Percentiles rank a stretch among this genome's conserved stretches.
phyloP scores from a whole-genome alignment of 2,329 filamentous ascomycete species.

The Ramichloridium luteum region DNA sequence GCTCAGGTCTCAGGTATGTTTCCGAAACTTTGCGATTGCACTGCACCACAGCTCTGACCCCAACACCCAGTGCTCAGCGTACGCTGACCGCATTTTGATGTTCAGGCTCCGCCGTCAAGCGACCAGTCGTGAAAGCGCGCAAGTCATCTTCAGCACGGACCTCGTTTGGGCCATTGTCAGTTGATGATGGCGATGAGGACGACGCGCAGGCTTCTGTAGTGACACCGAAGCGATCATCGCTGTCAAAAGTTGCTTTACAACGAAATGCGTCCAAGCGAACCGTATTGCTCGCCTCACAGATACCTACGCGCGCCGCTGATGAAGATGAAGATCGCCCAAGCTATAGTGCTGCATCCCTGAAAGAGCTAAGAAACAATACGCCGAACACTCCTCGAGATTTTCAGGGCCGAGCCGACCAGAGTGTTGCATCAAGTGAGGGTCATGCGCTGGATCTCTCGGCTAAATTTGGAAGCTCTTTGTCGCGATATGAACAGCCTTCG shows the following conservation, averaged over 20 bases:
- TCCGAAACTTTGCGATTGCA: background rate
- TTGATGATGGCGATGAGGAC: conserved; percentile 42
- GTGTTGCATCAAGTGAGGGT: conserved; percentile 36
- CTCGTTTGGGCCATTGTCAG: conserved; percentile 57
- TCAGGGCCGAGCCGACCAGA: conserved; percentile 29
- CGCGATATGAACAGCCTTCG: conserved; percentile 22
- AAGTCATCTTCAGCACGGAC: conserved; percentile 66
- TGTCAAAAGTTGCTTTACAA: conserved; percentile 54
- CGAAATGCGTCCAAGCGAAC: conserved; percentile 50
- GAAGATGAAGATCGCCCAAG: conserved; percentile 56
- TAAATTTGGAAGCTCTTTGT: conserved; percentile 43
- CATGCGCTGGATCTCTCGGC: conserved; percentile 34
- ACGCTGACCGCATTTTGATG: conserved; percentile 29
- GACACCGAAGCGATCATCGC: conserved; percentile 49
- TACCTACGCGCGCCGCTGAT: conserved; percentile 41
- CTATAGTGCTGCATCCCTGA: conserved; percentile 78
- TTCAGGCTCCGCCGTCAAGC: conserved; percentile 40
- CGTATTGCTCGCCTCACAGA: conserved; percentile 32
- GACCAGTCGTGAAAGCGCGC: conserved; percentile 42
- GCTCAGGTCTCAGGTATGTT: conserved; percentile 17
- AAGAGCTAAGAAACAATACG: conserved; percentile 74
- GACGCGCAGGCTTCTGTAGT: conserved; percentile 41
- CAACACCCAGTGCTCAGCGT: conserved; percentile 8
- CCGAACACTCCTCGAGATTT: conserved; percentile 63
- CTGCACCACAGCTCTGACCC: conserved; percentile 12